Evolutionary conservation across 768 basidiomycete species (phyloP), one percentile per base, ranked within the genome.

Genomic region (Pluteus cervinus): DNA sequence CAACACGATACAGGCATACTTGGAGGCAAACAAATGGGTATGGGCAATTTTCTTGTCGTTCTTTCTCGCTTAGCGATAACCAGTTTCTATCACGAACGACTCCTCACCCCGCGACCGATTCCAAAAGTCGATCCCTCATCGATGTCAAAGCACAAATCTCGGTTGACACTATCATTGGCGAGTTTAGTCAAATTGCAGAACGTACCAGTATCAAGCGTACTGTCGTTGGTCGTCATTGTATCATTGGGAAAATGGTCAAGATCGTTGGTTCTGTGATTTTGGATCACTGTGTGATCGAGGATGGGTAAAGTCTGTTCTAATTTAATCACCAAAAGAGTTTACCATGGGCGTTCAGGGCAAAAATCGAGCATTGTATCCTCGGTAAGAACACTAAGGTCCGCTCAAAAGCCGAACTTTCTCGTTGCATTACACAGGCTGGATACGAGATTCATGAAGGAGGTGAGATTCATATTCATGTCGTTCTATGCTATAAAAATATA

Each of bases 271-370:
- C 86, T 47, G 74, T 94, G 5, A 55, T 97, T 16, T 69, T 92
- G 46, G 93, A 96, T 52, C 91, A 94, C 50, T 93, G 91, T 49
- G 73, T 86, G 4, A 63, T 97, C 9, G 85, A 75, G 29, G 90
- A 94, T 41, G 89, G 90, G 92, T 90, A 45, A 52, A 77, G 53
- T 5, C 15, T 31, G 16, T 11, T 37, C 4, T 24, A 36, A 15
- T 6, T 21, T 16, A n/a, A 20, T 33, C 18, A 29, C 21, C 17
- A 32, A 5, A 39, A 29, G 22, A 40, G 31, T 41, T 46, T 3
- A 14, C 26, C 30, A 24, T 30, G 24, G 16, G 40, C 15, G 33
- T 30, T 11, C 44, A 88, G 86, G 2, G 84, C 75, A 4, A 88
- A 83, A 58, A 57, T 90, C 2, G 86, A 89, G 11, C 76, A 77